These are phyloP conservation scores for Closterium sp. DNA, from an alignment of 139 green algal species.

Conservation along the genomic window DNA sequence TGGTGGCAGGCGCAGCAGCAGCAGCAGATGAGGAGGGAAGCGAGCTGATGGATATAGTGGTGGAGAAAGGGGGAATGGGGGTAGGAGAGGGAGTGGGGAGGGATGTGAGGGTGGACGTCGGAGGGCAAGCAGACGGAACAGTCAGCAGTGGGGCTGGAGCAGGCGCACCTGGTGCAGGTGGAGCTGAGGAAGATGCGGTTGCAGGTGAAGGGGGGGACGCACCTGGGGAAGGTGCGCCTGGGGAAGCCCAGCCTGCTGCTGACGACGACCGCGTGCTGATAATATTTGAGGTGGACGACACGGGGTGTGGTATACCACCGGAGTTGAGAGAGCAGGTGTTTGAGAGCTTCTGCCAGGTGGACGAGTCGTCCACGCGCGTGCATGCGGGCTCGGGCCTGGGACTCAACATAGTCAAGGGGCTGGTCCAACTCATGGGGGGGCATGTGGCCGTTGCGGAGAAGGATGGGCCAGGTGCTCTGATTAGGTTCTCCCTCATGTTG, in stretches of 20 bases:
- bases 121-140: neutral
- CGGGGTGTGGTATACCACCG: slow-evolving; percentile 22
- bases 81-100: neutral
- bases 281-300: slow-evolving; percentile 11
- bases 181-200: neutral
- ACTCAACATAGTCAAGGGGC: slow-evolving; percentile 34
- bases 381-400: slow-evolving; percentile 46
- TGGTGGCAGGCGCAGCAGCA: neutral
- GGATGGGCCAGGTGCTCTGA: slow-evolving; percentile 31
- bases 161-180: neutral
- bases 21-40: neutral
- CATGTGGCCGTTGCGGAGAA: slow-evolving; percentile 41
- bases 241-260: neutral
- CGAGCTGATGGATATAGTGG: neutral
- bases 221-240: neutral
- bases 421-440: slow-evolving; percentile 48
- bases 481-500: slow-evolving; percentile 23
- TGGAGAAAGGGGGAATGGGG: neutral
- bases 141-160: neutral
- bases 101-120: neutral
- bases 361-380: slow-evolving; percentile 34
- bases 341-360: slow-evolving; percentile 45
- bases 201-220: neutral
- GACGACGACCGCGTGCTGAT: neutral
- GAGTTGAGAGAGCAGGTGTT: slow-evolving; percentile 51